phyloP scores from a whole-genome alignment of 192 early-diverging fungal species.

The Phlyctochytrium bullatum region DNA sequence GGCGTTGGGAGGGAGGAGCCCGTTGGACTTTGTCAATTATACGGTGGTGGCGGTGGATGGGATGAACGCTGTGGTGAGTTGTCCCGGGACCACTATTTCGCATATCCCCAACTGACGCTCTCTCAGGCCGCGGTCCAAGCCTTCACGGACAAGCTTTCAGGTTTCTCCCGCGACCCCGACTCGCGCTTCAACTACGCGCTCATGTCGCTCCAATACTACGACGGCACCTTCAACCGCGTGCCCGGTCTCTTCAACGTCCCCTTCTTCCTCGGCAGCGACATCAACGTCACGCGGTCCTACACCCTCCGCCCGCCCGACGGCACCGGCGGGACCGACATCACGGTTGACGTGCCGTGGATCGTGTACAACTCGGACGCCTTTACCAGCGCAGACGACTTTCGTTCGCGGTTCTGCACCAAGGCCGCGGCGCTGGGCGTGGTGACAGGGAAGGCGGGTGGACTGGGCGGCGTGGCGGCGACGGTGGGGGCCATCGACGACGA shows the following conservation, averaged over 20 bases:
- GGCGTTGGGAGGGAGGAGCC: not conserved
- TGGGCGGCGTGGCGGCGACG: too few species aligned
- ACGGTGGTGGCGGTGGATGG: not conserved
- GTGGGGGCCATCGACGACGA: too few species aligned
- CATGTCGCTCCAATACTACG: not conserved
- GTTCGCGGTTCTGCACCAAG: too few species aligned
- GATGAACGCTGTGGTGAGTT: not conserved
- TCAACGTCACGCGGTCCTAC: not conserved
- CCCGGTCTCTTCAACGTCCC: not conserved
- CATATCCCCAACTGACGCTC: too few species aligned
- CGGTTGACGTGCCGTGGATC: not conserved
- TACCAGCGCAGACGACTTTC: too few species aligned
- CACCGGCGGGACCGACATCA: not conserved
- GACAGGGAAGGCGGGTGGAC: too few species aligned
- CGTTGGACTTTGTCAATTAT: not conserved
- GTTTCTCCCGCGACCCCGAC: constrained; percentile 10
- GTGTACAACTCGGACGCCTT: too few species aligned
- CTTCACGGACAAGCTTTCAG: constrained; percentile 12
- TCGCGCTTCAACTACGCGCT: constrained; percentile 17
- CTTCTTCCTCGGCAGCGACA: not conserved
- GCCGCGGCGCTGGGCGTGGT: too few species aligned
- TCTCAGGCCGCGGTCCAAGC: too few species aligned
- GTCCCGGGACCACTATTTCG: too few species aligned
- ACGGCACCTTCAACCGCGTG: not conserved
- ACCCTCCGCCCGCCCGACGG: not conserved